These are phyloP conservation scores for Penicillium sp. DNA, from an alignment of 2,329 filamentous ascomycete genomes.

Conservation along the genomic window DNA sequence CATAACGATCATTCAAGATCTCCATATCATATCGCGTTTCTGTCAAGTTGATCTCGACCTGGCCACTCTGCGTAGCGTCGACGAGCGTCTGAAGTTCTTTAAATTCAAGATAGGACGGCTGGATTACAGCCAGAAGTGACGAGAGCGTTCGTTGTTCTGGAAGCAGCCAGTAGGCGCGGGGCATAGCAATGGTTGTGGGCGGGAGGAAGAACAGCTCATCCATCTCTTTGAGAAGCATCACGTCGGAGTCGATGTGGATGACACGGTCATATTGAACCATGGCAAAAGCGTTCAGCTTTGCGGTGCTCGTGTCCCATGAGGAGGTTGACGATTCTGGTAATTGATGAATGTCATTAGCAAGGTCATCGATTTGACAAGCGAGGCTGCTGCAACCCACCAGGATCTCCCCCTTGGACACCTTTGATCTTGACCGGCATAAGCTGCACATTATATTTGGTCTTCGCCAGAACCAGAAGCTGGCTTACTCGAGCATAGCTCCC, in stretches of 20 bases:
- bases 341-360: background rate
- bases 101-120: conserved; percentile 51
- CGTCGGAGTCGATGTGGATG: conserved; percentile 58
- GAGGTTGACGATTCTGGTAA: conserved; percentile 27
- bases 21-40: conserved; percentile 57
- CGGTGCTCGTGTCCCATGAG: conserved; percentile 60
- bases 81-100: conserved; percentile 26
- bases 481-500: conserved; percentile 32
- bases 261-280: conserved; percentile 58
- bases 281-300: conserved; percentile 64
- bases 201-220: conserved; percentile 68
- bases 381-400: conserved; percentile 21
- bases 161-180: conserved; percentile 64
- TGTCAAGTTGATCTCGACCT: conserved; percentile 21
- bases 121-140: conserved; percentile 57
- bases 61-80: conserved; percentile 24
- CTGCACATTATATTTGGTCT: conserved; percentile 47
- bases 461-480: conserved; percentile 46
- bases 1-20: conserved; percentile 58
- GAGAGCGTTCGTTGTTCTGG: conserved; percentile 51
- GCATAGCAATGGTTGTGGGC: conserved; percentile 57
- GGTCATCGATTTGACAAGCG: too few species aligned
- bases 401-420: conserved; percentile 23
- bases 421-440: conserved; percentile 45
- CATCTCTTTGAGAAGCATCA: conserved; percentile 56